Base-by-base conservation (phyloP, 2,329 filamentous ascomycete genomes). In the Ceratocystis ficicola region DNA sequence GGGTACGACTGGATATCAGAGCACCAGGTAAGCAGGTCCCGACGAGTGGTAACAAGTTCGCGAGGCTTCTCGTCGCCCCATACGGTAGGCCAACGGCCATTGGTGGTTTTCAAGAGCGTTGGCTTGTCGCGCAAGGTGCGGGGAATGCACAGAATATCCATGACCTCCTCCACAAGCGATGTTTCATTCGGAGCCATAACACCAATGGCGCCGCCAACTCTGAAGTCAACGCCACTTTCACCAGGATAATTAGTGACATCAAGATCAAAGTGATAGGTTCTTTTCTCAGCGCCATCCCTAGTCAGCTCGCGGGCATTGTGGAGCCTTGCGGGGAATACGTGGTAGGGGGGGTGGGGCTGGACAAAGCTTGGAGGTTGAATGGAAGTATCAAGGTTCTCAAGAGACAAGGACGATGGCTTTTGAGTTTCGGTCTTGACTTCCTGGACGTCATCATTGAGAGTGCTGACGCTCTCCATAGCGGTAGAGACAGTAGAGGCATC, bases 241-340 rank as follows among this genome's bases (percentile, higher is more conserved):
- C 85, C 83, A 0, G 94, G 91, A 72, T 99, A 99, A 73, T 96
- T 88, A 62, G 93, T 96, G 62, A 99, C 88, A 72, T 99, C 94
- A 57, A 99, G 84, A 72, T 97, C 94, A 72, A 97, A 97, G 76
- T 99, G 94, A 75, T 93, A 96, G 0, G 94, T 99, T 68, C 93
- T 84, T 83, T 99, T 99, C 79, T 96, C 90, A 4, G 94, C 94
- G 25, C 93, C 93, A 28, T 84, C 80, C 73, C 85, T 88, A 12
- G 94, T 99, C 73, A 99, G 78, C 76, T 96, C 91, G 66, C 94
- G 87, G 1, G 90, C 84, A 71, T 86, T 86, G 75, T 90, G 87
- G 60, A 99, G 83, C 69, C 86, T 90, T n/a, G 93, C 92, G 0
- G 91, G 88, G 76, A 89, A 95, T 68, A 97, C 91, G 70, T 93